Percentiles rank a stretch among this genome's conserved stretches.
These are phyloP conservation scores for Senecio squalidus DNA, from an alignment of 140 eudicot species.

Conservation along the genomic window DNA sequence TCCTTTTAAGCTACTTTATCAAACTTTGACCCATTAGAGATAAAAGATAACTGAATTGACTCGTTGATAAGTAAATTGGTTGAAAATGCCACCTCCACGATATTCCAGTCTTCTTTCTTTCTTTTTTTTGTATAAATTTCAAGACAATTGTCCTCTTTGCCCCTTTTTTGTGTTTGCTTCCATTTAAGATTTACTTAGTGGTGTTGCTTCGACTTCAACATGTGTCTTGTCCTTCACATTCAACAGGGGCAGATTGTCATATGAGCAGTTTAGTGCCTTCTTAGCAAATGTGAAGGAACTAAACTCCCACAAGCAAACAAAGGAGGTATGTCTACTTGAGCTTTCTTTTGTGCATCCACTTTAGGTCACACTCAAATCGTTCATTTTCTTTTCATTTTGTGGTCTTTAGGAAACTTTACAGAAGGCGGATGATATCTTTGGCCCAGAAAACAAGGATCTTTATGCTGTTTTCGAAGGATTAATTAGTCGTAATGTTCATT, in stretches of 20 bases:
- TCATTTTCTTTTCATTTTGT: constrained; percentile 7
- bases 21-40: too few relatives aligned
- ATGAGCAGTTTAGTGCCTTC: constrained; percentile 94
- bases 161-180: background rate
- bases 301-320: constrained; percentile 92
- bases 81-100: too few relatives aligned
- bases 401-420: constrained; percentile 62
- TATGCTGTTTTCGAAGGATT: constrained; percentile 77
- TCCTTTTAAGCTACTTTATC: too few relatives aligned
- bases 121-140: background rate
- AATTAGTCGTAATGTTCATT: constrained; percentile 72
- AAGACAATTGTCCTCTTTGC: constrained; percentile 1
- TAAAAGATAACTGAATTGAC: too few relatives aligned
- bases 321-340: constrained; percentile 50
- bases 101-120: too few relatives aligned
- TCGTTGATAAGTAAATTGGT: too few relatives aligned
- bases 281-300: constrained; percentile 93
- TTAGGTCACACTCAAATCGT: background rate
- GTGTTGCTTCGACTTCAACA: constrained; percentile 4
- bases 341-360: background rate
- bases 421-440: constrained; percentile 89
- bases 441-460: constrained; percentile 91
- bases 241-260: constrained; percentile 77
- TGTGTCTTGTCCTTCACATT: constrained; percentile 12
- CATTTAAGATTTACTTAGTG: background rate